Conservation (phyloP, 306 rosid species). For the Trifolium subterraneum region DNA sequence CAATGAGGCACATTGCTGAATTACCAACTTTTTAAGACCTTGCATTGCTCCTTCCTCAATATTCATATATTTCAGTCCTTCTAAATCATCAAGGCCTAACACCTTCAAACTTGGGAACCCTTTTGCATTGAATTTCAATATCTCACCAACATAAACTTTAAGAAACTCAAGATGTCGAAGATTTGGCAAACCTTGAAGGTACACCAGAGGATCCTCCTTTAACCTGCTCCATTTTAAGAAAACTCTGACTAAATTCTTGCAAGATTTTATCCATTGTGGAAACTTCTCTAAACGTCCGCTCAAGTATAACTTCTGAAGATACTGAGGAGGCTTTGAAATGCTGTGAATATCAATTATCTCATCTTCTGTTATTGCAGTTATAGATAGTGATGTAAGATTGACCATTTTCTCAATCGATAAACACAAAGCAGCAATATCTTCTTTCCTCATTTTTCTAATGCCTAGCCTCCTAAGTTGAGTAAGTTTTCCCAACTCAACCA, state of each 20-base stretch:
- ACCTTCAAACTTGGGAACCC: conserved; percentile 69
- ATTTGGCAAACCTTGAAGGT: conserved; percentile 54
- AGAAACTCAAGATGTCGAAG: conserved; percentile 59
- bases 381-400: conserved; percentile 48
- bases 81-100: conserved; percentile 64
- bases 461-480: conserved; percentile 57
- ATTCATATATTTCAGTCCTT: conserved; percentile 45
- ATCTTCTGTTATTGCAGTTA: conserved; percentile 46
- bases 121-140: conserved; percentile 53
- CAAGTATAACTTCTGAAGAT: conserved; percentile 48
- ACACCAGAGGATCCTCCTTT: conserved; percentile 51
- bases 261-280: conserved; percentile 53
- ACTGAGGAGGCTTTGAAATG: conserved; percentile 54
- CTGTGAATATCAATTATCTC: conserved; percentile 53
- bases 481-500: conserved; percentile 54
- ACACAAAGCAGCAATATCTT: conserved; percentile 56
- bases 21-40: conserved; percentile 59
- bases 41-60: conserved; percentile 76
- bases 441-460: conserved; percentile 47
- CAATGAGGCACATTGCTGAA: conserved; percentile 60
- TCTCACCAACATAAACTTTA: conserved; percentile 57
- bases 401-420: conserved; percentile 52
- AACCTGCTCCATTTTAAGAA: conserved; percentile 53
- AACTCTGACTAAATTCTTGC: conserved; percentile 37
- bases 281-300: conserved; percentile 55